Percentiles rank a stretch among this genome's conserved stretches.
Conservation (phyloP, 768 basidiomycete genomes). For the Cystobasidium ongulense region DNA sequence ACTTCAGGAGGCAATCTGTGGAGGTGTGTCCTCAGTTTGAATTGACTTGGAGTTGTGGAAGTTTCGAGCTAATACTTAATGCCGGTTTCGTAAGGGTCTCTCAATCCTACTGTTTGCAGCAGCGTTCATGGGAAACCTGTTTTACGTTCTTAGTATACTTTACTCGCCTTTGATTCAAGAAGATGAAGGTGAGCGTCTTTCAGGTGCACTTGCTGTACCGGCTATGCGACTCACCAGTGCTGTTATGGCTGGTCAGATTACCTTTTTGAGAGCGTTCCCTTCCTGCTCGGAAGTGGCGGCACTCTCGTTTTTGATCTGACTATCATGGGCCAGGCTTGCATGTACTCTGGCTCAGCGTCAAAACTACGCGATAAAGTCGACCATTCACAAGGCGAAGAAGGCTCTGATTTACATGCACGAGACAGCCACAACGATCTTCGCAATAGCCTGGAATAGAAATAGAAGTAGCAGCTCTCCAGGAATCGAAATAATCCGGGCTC, state of each 20-base stretch:
- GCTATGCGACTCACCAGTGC: not conserved
- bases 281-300: constrained; percentile 82
- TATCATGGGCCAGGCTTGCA: constrained; percentile 73
- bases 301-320: constrained; percentile 88
- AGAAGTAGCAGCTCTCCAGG: too few relatives aligned
- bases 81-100: constrained; percentile 53
- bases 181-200: constrained; percentile 35
- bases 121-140: constrained; percentile 85
- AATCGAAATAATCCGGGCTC: too few relatives aligned
- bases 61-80: not conserved
- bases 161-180: constrained; percentile 1
- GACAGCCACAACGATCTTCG: not conserved
- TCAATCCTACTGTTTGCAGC: constrained; percentile 88
- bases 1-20: constrained; percentile 42
- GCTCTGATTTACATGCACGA: not conserved
- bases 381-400: not conserved
- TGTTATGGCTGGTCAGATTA: constrained; percentile 24
- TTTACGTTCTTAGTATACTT: constrained; percentile 55
- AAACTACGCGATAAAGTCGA: not conserved
- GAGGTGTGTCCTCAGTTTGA: constrained; percentile 47
- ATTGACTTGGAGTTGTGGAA: too few relatives aligned
- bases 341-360: constrained; percentile 50
- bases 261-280: constrained; percentile 46
- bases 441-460: not conserved
- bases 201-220: not conserved